Base-by-base conservation (phyloP, 345 rosid genomes). In the Microthlaspi erraticum region DNA sequence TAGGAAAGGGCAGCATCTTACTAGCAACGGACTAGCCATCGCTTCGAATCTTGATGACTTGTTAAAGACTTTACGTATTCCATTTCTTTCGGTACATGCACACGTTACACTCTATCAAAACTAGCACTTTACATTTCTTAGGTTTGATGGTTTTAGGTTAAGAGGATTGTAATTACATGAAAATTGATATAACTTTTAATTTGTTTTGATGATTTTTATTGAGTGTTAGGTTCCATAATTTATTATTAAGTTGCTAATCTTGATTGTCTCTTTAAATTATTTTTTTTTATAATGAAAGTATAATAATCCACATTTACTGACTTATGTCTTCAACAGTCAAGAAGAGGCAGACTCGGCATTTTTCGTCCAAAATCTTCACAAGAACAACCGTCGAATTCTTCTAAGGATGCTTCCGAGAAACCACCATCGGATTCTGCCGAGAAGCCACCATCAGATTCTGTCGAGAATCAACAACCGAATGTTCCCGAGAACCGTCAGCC, bases 11-110 rank as follows among this genome's bases (percentile, higher is more conserved):
- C 80, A 72, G 7, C 81, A 82, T 71, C 86, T 85, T 2, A 86
- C 96, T 3, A 83, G 86, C 75, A 93, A 91, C 34, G 92, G 89
- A 8, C 75, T 93, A 12, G 96, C 91, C 3, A 90, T 90, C 77
- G 83, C 87, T 5, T 57, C 75, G 0, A 80, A 84, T 55, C 71
- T 90, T 0, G 69, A 83, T 33, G 43, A 60, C 4, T 57, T 88
- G 17, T 57, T 75, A 19, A 69, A 75, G 60, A 32, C 61, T 46
- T 63, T 75, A 3, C 75, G 49, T 39, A 75, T 75, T 55, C 79
- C 79, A 10, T 64, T 76, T 64, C 64, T 84, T 19, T 16, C 48
- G 62, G 58, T 83, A 54, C 65, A 66, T 2, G n/a, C n/a, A 58
- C 26, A 7, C 54, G 5, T 59, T 39, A 23, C 20, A 10, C 1